These are phyloP conservation scores for Candida takata DNA, from an alignment of 805 yeast species.

Conservation along the genomic window DNA sequence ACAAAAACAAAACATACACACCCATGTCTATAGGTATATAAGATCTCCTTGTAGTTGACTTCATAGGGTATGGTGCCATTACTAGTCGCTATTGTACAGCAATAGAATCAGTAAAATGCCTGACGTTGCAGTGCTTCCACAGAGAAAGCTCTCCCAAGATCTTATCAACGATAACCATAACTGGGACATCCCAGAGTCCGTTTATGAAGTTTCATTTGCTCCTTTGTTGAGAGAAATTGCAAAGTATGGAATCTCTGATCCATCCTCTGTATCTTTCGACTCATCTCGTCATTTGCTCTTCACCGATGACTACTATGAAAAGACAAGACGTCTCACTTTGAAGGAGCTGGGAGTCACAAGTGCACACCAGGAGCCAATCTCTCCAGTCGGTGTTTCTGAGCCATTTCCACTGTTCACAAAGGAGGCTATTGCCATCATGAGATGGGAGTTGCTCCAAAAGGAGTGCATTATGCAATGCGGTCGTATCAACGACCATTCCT, in stretches of 20 bases:
- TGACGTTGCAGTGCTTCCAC: slow-evolving; percentile 7
- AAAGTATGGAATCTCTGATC: slow-evolving; percentile 18
- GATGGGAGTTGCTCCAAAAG: slow-evolving; percentile 43
- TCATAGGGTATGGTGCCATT: no score
- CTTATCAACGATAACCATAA: slow-evolving; percentile 16
- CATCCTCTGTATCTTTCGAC: slow-evolving; percentile 26
- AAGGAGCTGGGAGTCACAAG: slow-evolving; percentile 39
- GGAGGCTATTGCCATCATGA: slow-evolving; percentile 53
- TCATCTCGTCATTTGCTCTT: slow-evolving; percentile 31
- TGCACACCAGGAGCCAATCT: slow-evolving; percentile 38
- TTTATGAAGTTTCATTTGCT: slow-evolving; percentile 10
- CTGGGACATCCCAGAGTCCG: slow-evolving; percentile 12
- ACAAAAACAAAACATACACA: no score
- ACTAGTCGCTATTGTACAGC: no score
- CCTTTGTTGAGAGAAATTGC: slow-evolving; percentile 12
- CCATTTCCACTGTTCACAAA: slow-evolving; percentile 57
- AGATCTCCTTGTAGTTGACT: no score
- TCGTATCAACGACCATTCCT: slow-evolving; percentile 35
- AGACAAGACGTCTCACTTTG: slow-evolving; percentile 35
- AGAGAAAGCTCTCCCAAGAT: slow-evolving; percentile 5
- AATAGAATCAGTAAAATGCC: slow-evolving; percentile 8
- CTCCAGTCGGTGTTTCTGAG: slow-evolving; percentile 49
- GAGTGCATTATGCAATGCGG: slow-evolving; percentile 40
- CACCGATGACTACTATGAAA: slow-evolving; percentile 31
- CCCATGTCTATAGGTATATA: no score